Base-by-base conservation (phyloP, 495 filamentous ascomycete species). In the Hypoxylon rickii region DNA sequence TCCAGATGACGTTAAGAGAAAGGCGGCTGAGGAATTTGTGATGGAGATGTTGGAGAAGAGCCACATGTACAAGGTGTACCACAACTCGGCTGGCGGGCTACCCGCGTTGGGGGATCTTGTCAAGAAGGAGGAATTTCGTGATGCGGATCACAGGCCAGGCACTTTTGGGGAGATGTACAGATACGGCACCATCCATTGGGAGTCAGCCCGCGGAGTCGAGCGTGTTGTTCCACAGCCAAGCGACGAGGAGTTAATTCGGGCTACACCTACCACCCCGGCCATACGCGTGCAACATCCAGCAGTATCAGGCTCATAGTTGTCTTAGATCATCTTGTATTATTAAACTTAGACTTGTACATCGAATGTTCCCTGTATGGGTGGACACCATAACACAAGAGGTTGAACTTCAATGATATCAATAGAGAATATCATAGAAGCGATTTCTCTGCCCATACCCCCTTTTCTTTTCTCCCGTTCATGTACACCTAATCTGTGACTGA, bases 131-230 rank as follows among this genome's bases (percentile, higher is more conserved):
- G 66, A 66, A 12, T 61, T 69, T 41, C 22, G 51, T 41, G 65
- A 67, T 13, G 64, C 50, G 37, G 65, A 70, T 20, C 58, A 60
- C 15, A 51, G 58, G 29, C 54, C 59, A 1, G 73, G 71, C 2
- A 75, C 72, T 0, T 76, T 69, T 58, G 70, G 69, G 0, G 68
- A 66, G 55, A 54, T 73, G 41, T 65, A 73, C 15, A 41, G 68
- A 10, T 72, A 69, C 33, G 72, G 69, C 8, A 67, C 63, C 10
- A 64, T 68, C 11, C 55, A 67, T 22, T 68, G 66, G 46, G 64
- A 68, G 40, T 48, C 71, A 12, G 68, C 55, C 13, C 54, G 53
- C 3, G 41, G 22, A 12, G 57, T 63, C 5, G 63, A 66, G 15
- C 38, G 55, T 1, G n/a, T 60, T 37, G 15, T 51, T 3, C 61